Percentiles rank a stretch among this genome's conserved stretches.
Evolutionary conservation across 371 early-diverging fungal species (phyloP).

Genomic region (Syncephalis fuscata): DNA sequence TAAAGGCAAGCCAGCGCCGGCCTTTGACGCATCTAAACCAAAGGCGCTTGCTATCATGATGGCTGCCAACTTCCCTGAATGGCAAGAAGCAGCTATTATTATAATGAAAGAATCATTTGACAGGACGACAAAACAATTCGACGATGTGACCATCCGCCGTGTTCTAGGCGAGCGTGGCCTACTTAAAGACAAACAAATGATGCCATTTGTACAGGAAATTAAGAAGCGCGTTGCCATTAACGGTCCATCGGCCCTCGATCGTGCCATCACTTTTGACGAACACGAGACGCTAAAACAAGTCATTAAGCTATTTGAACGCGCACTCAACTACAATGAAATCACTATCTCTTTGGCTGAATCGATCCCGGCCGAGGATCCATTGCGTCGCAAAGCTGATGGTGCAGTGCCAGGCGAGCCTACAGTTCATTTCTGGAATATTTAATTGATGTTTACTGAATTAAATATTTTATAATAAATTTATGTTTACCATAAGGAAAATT

Average conservation of each 20-base stretch:
- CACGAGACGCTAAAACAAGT: slow-evolving; percentile 26
- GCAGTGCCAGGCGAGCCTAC: no score
- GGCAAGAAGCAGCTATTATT: slow-evolving; percentile 72
- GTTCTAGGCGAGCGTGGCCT: slow-evolving; percentile 51
- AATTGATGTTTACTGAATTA: no score
- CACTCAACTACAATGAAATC: no score
- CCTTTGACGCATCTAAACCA: slow-evolving; percentile 41
- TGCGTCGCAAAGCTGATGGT: no score
- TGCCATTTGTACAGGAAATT: slow-evolving; percentile 80
- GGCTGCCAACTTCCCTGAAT: slow-evolving; percentile 75
- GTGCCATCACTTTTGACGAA: slow-evolving; percentile 68
- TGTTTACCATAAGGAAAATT: no score
- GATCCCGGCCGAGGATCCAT: no score
- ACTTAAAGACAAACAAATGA: slow-evolving; percentile 80
- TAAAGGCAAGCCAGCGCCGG: slow-evolving; percentile 39
- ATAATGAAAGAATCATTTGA: slow-evolving; percentile 52
- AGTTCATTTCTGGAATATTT: no score
- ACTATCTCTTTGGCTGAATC: no score
- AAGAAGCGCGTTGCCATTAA: slow-evolving; percentile 49
- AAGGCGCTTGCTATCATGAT: slow-evolving; percentile 62
- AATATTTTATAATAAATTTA: no score
- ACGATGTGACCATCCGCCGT: slow-evolving; percentile 52
- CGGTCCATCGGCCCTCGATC: slow-evolving; percentile 65
- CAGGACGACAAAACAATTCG: slow-evolving; percentile 32
- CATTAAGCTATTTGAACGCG: no score